Conservation (phyloP, 164 flowering plant genomes). For the Stephania yunnanensis region DNA sequence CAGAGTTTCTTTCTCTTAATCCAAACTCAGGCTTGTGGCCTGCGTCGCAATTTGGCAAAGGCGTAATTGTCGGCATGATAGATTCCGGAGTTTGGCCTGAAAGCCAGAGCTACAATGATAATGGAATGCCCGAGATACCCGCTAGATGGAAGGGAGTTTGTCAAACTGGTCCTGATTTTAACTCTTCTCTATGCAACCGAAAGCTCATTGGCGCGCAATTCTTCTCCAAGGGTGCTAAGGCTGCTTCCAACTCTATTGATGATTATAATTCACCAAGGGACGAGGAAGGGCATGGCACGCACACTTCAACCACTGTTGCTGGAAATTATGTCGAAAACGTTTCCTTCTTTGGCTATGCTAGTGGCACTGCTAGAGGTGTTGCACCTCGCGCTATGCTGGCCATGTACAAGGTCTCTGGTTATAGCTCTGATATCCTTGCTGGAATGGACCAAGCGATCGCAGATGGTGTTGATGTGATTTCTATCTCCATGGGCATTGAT, state of each 20-base stretch:
- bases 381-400: conserved; percentile 55
- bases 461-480: conserved; percentile 68
- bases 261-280: conserved; percentile 48
- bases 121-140: conserved; percentile 47
- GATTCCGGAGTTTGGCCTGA: conserved; percentile 79
- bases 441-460: conserved; percentile 53
- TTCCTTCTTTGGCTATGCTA: conserved; percentile 45
- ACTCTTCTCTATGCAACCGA: conserved; percentile 44
- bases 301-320: conserved; percentile 53
- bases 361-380: conserved; percentile 49
- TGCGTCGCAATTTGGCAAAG: conserved; percentile 42
- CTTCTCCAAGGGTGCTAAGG: conserved; percentile 44
- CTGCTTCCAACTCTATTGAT: conserved; percentile 19
- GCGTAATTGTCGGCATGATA: conserved; percentile 53
- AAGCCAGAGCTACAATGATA: conserved; percentile 46
- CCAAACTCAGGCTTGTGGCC: conserved; percentile 42
- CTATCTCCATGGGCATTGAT: conserved; percentile 44
- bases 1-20: conserved; percentile 41
- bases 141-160: conserved; percentile 58
- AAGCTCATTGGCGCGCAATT: conserved; percentile 65
- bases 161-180: conserved; percentile 38
- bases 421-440: conserved; percentile 45
- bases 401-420: conserved; percentile 44
- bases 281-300: conserved; percentile 53
- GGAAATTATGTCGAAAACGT: conserved; percentile 42